Conservation (phyloP, 2,329 filamentous ascomycete species). For the Sarocladium strictum region DNA sequence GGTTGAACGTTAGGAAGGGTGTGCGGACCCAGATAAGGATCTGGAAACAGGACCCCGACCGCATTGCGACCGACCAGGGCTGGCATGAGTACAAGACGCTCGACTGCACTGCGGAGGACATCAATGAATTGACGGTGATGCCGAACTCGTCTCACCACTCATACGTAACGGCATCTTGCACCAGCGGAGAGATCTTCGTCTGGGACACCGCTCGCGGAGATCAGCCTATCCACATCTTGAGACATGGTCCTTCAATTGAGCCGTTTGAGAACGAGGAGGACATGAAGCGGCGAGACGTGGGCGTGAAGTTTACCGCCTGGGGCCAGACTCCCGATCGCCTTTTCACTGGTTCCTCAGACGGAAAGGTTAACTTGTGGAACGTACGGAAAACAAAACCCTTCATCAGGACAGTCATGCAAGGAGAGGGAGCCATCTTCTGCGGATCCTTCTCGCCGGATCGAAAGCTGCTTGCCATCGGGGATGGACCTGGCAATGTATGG, state of each 20-base stretch:
- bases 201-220: constrained; percentile 57
- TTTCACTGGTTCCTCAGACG: constrained; percentile 60
- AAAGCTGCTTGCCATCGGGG: constrained; percentile 51
- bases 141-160: constrained; percentile 44
- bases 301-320: constrained; percentile 60
- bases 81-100: constrained; percentile 45
- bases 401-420: constrained; percentile 47
- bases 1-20: constrained; percentile 33
- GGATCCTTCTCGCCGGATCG: constrained; percentile 54
- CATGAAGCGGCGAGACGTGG: constrained; percentile 48
- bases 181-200: constrained; percentile 55
- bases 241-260: constrained; percentile 42
- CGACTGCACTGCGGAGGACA: constrained; percentile 54
- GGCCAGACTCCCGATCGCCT: constrained; percentile 49
- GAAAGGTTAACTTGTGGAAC: constrained; percentile 58
- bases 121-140: constrained; percentile 56
- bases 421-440: constrained; percentile 49
- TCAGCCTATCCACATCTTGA: constrained; percentile 47
- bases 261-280: constrained; percentile 37
- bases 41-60: constrained; percentile 31
- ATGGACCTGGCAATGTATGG: constrained; percentile 55
- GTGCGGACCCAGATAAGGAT: constrained; percentile 53
- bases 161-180: constrained; percentile 57
- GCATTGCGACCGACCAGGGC: constrained; percentile 17
- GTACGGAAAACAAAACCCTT: constrained; percentile 41